Conservation (phyloP, 345 rosid genomes). For the Eucalyptus decipiens region DNA sequence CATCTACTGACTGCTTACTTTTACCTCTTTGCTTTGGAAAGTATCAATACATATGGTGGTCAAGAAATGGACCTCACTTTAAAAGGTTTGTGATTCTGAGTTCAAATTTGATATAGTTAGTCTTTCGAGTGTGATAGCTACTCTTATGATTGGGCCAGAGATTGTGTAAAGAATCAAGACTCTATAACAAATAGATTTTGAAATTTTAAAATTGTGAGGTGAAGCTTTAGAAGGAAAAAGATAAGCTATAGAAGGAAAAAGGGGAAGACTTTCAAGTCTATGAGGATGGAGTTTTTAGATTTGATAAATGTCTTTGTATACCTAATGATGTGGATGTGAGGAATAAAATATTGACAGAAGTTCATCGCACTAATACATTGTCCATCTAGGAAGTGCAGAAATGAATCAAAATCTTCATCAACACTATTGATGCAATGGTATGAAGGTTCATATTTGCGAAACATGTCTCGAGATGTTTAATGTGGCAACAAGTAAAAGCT, state of each 20-base stretch:
- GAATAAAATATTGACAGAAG: neutral
- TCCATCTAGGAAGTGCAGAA: neutral
- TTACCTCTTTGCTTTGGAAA: neutral
- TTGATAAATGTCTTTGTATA: neutral
- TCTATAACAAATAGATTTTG: neutral
- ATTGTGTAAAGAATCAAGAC: neutral
- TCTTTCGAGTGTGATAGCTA: neutral
- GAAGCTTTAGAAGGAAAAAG: neutral
- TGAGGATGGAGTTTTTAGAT: neutral
- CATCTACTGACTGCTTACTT: neutral
- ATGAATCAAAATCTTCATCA: neutral
- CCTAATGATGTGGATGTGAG: neutral
- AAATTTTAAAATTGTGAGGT: neutral
- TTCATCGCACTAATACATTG: neutral
- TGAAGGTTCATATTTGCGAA: neutral
- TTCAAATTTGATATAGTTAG: neutral
- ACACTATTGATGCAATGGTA: neutral
- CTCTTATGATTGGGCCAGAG: neutral
- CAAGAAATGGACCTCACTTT: neutral
- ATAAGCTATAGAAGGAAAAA: neutral
- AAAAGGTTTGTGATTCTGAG: neutral
- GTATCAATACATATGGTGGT: neutral
- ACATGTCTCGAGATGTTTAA: neutral
- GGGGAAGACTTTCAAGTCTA: neutral
- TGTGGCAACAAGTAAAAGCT: neutral